Conservation (phyloP, 2,329 filamentous ascomycete species). For the Calonectria hawksworthii region DNA sequence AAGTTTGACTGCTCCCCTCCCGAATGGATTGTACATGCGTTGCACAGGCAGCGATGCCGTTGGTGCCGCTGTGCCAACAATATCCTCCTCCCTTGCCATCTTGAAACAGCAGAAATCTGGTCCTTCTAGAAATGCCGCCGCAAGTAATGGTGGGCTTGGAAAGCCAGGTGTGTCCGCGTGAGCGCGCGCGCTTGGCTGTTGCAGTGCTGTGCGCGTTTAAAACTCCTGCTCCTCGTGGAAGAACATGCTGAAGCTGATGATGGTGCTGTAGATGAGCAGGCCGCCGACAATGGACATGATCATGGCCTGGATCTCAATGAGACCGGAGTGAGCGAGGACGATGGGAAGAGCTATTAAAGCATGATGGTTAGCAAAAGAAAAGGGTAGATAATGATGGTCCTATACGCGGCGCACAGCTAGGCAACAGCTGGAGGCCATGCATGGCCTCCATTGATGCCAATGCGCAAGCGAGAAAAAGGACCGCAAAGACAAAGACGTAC, state of each 20-base stretch:
- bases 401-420: background rate
- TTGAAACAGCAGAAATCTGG: background rate
- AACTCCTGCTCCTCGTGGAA: constrained; percentile 99
- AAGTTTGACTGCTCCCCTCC: constrained; percentile 20
- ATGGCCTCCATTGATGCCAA: background rate
- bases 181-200: background rate
- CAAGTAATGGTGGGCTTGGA: background rate
- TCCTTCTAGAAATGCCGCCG: background rate
- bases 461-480: constrained; percentile 8
- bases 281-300: constrained; percentile 95
- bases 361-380: constrained; percentile 31
- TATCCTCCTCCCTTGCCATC: background rate
- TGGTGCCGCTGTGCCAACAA: constrained; percentile 27
- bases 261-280: constrained; percentile 95
- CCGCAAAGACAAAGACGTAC: constrained; percentile 66
- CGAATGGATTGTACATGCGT: constrained; percentile 42
- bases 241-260: constrained; percentile 98
- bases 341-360: constrained; percentile 79
- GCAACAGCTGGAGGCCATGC: background rate
- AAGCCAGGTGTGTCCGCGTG: background rate
- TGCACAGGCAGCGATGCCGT: constrained; percentile 23
- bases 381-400: too few relatives aligned
- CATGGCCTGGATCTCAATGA: constrained; percentile 89
- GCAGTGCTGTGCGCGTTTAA: constrained; percentile 57
- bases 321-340: constrained; percentile 86